A percentile compares a stretch with the other conserved stretches of the same genome.
Conservation (phyloP, 331 rosid species). For the Stylosanthes scabra region DNA sequence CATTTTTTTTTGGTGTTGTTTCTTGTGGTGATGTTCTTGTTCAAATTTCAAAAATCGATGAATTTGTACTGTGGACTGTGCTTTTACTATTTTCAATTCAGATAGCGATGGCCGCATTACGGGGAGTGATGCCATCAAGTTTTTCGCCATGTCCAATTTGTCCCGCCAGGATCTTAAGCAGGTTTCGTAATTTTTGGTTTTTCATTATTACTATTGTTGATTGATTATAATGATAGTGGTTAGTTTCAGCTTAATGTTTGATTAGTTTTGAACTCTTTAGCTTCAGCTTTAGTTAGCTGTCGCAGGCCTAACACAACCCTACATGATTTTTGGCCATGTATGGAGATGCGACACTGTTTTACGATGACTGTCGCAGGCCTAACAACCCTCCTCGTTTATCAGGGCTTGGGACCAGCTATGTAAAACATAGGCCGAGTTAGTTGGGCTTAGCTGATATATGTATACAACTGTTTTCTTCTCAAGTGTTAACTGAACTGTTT, state of each 20-base stretch:
- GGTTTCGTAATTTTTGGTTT: constrained; percentile 43
- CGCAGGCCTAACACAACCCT: too few relatives aligned
- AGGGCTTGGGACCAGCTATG: too few relatives aligned
- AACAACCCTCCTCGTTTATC: too few relatives aligned
- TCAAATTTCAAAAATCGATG: not conserved
- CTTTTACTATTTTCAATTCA: constrained; percentile 22
- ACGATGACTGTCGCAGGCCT: too few relatives aligned
- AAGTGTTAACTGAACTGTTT: constrained; percentile 18
- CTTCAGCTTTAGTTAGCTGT: too few relatives aligned
- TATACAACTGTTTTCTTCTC: not conserved
- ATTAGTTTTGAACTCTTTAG: constrained; percentile 20
- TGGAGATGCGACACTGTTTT: too few relatives aligned
- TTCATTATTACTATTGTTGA: not conserved
- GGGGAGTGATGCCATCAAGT: constrained; percentile 77
- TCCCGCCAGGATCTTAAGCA: constrained; percentile 84
- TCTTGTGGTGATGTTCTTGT: not conserved
- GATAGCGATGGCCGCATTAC: constrained; percentile 91
- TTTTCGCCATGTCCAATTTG: constrained; percentile 79
- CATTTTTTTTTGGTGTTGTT: too few relatives aligned
- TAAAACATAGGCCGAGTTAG: too few relatives aligned
- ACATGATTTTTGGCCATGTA: too few relatives aligned
- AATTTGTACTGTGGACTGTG: too few relatives aligned
- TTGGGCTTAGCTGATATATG: too few relatives aligned
- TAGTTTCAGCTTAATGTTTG: not conserved
- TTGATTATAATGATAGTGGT: not conserved